phyloP scores from a whole-genome alignment of 371 early-diverging fungal species.

The Actinomortierella ambigua region DNA sequence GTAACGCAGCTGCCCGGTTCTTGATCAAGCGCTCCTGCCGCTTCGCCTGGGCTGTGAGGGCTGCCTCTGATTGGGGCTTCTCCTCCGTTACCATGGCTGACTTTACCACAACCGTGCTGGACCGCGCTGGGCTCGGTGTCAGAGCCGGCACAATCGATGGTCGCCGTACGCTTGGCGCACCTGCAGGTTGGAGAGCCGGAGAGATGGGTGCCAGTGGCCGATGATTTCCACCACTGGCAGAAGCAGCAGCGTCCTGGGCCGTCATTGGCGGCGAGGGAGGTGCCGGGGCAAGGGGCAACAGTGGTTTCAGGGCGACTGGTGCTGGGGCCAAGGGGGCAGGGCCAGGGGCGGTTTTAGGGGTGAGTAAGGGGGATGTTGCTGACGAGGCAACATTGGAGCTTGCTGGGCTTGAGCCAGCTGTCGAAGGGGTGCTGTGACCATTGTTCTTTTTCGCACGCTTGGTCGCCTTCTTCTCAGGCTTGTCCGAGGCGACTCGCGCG shows the following conservation, averaged over 20 bases:
- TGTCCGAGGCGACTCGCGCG: too few relatives aligned
- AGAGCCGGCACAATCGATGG: slow-evolving; percentile 40
- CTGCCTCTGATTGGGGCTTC: slow-evolving; percentile 45
- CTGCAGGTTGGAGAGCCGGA: slow-evolving; percentile 22
- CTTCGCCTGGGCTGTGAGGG: slow-evolving; percentile 54
- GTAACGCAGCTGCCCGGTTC: slow-evolving; percentile 89
- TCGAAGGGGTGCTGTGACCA: neutral
- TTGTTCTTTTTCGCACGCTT: neutral
- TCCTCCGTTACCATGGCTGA: slow-evolving; percentile 37
- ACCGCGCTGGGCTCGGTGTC: slow-evolving; percentile 22
- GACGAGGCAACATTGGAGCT: slow-evolving; percentile 28
- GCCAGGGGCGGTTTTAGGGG: neutral
- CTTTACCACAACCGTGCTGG: slow-evolving; percentile 35
- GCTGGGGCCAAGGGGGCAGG: slow-evolving; percentile 14
- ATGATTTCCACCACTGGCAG: slow-evolving; percentile 20
- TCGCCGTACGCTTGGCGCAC: slow-evolving; percentile 12
- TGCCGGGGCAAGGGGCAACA: slow-evolving; percentile 20
- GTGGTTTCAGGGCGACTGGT: slow-evolving; percentile 18
- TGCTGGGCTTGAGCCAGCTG: neutral
- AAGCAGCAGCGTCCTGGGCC: slow-evolving; percentile 24
- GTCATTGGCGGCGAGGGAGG: slow-evolving; percentile 44
- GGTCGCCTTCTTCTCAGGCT: too few relatives aligned
- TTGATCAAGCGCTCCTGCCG: slow-evolving; percentile 88
- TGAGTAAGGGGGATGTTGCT: slow-evolving; percentile 10
- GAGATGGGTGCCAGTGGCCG: slow-evolving; percentile 38